Evolutionary conservation across 257 asterid species (phyloP).

Genomic region (Oldenlandia corymbosa): DNA sequence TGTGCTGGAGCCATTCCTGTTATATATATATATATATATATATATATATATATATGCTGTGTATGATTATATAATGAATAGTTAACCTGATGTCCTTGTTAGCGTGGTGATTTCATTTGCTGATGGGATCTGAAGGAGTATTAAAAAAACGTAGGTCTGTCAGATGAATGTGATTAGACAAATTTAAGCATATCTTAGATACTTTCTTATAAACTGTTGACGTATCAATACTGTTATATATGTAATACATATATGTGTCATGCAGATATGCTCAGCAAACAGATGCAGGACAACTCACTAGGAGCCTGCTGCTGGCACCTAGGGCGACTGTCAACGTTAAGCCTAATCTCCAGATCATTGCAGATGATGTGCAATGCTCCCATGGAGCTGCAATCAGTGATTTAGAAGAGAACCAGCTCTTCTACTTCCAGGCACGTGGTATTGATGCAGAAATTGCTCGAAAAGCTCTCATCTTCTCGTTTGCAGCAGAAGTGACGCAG

Average conservation of each 20-base stretch:
- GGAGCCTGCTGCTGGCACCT: slow-evolving; percentile 82
- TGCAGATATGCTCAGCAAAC: slow-evolving; percentile 91
- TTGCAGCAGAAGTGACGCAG: slow-evolving; percentile 78
- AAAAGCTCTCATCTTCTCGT: slow-evolving; percentile 71
- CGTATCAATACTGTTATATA: background rate
- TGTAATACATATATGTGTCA: background rate
- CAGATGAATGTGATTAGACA: background rate
- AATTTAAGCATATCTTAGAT: background rate
- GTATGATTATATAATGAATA: background rate
- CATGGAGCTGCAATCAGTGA: slow-evolving; percentile 98
- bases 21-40: too few relatives aligned
- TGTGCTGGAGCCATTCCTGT: background rate
- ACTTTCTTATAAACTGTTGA: background rate
- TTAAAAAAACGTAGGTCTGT: background rate
- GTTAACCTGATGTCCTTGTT: background rate
- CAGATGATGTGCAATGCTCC: slow-evolving; percentile 87
- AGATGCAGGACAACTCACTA: slow-evolving; percentile 89
- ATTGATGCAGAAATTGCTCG: slow-evolving; percentile 63
- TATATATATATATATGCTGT: too few relatives aligned
- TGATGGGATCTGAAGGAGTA: background rate
- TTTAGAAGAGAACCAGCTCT: slow-evolving; percentile 72
- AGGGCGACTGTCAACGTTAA: slow-evolving; percentile 84
- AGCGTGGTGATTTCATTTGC: background rate
- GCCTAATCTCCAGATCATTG: slow-evolving; percentile 92
- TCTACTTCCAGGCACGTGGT: slow-evolving; percentile 90